A percentile compares a stretch with the other conserved stretches of the same genome.
Conservation (phyloP, 2,329 filamentous ascomycete species). For the Phaeosphaeria sp. region DNA sequence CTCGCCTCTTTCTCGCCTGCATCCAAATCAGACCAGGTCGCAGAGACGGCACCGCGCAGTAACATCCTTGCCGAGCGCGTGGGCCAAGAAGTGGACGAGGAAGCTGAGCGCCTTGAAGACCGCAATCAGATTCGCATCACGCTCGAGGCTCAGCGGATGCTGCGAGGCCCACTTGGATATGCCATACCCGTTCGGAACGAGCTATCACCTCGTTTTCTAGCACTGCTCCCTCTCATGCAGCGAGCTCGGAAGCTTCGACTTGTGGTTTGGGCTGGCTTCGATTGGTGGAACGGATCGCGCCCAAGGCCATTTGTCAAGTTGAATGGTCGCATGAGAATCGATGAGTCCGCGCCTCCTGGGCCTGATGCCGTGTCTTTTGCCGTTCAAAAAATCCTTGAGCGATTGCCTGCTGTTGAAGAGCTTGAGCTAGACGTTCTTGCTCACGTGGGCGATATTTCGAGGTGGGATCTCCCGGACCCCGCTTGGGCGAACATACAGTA, state of each 20-base stretch:
- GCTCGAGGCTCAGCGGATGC: conserved; percentile 25
- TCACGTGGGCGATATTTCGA: conserved; percentile 22
- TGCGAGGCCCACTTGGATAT: conserved; percentile 26
- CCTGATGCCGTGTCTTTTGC: conserved; percentile 27
- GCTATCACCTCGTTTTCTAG: conserved; percentile 37
- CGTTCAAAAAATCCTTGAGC: conserved; percentile 26
- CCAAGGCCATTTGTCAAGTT: conserved; percentile 6
- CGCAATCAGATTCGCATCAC: conserved; percentile 30
- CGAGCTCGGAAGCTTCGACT: conserved; percentile 28
- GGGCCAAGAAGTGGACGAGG: conserved; percentile 23
- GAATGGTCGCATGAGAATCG: conserved; percentile 8
- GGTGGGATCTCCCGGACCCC: conserved; percentile 37
- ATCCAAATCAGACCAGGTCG: background rate
- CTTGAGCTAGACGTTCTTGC: conserved; percentile 31
- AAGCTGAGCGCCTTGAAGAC: conserved; percentile 28
- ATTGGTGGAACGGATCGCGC: conserved; percentile 31
- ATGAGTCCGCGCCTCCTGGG: conserved; percentile 4
- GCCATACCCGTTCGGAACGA: conserved; percentile 26
- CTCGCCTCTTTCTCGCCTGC: conserved; percentile 11
- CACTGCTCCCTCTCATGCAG: conserved; percentile 27
- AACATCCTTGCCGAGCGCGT: conserved; percentile 16
- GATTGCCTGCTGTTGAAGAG: conserved; percentile 35
- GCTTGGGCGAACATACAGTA: conserved; percentile 32
- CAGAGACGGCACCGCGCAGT: conserved; percentile 2
- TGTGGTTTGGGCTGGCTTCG: conserved; percentile 32